Evolutionary conservation across 2,329 filamentous ascomycete species (phyloP).

Genomic region (Xylaria sp.): DNA sequence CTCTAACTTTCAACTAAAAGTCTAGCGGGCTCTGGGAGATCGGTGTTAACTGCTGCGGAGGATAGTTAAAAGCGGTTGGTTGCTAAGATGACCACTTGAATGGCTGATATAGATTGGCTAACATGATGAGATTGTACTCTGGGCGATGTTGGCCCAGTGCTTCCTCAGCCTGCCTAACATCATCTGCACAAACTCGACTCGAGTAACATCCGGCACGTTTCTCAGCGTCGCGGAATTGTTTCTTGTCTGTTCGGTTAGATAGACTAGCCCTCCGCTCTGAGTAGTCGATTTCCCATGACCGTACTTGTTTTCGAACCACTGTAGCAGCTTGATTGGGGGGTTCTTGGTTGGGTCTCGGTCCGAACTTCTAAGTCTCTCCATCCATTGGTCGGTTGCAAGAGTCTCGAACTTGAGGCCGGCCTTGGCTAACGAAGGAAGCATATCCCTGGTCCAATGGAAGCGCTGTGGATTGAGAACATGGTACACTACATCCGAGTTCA

Average conservation of each 20-base stretch:
- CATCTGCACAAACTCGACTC: constrained; percentile 21
- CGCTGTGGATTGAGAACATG: constrained; percentile 62
- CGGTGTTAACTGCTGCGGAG: too few relatives aligned
- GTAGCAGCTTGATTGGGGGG: constrained; percentile 61
- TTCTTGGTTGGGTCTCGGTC: constrained; percentile 61
- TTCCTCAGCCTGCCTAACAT: constrained; percentile 23
- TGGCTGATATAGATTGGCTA: too few relatives aligned
- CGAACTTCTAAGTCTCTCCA: constrained; percentile 55
- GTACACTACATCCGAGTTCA: constrained; percentile 52
- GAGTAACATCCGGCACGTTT: constrained; percentile 23
- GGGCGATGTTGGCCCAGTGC: neutral
- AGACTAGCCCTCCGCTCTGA: constrained; percentile 41
- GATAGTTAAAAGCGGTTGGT: too few relatives aligned
- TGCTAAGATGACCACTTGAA: too few relatives aligned
- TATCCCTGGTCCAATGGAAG: constrained; percentile 62
- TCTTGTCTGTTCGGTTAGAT: constrained; percentile 25
- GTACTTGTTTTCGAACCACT: constrained; percentile 64
- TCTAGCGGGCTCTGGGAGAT: too few relatives aligned
- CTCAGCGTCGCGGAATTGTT: constrained; percentile 21
- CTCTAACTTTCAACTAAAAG: too few relatives aligned
- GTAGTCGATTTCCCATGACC: constrained; percentile 53
- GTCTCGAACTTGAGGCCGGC: constrained; percentile 58
- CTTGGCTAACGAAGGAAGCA: constrained; percentile 61
- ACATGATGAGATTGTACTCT: too few relatives aligned
- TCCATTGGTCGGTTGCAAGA: constrained; percentile 58